A percentile compares a stretch with the other conserved stretches of the same genome.
Conservation (phyloP, 2,329 filamentous ascomycete genomes). For the Aspergillus sp. region DNA sequence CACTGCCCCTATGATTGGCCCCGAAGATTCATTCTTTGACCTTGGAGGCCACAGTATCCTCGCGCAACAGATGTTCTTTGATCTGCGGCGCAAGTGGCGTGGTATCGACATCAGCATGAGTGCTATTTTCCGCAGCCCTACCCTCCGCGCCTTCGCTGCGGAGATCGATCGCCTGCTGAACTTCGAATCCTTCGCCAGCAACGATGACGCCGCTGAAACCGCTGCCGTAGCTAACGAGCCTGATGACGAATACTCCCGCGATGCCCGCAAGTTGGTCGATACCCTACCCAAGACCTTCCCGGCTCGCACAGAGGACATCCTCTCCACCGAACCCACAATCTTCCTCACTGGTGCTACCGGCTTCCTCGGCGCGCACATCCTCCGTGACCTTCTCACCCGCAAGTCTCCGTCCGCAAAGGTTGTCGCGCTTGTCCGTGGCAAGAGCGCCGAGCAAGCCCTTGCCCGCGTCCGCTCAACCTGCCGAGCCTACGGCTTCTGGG, state of each 20-base stretch:
- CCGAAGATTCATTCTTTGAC: constrained; percentile 71
- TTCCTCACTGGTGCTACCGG: constrained; percentile 89
- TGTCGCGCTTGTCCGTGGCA: constrained; percentile 73
- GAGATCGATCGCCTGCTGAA: constrained; percentile 55
- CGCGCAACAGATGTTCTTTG: constrained; percentile 76
- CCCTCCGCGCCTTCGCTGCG: constrained; percentile 56
- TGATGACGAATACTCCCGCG: constrained; percentile 52
- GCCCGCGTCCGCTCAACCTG: constrained; percentile 67
- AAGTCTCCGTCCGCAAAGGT: constrained; percentile 58
- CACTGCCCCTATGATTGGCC: constrained; percentile 65
- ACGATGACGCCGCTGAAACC: constrained; percentile 42
- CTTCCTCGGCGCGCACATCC: constrained; percentile 79
- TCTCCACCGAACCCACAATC: constrained; percentile 54
- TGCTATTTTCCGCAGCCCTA: constrained; percentile 68
- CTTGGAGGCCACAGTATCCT: constrained; percentile 78
- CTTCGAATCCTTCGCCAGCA: constrained; percentile 47
- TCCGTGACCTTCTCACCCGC: constrained; percentile 70
- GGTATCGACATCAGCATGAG: constrained; percentile 69
- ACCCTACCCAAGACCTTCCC: constrained; percentile 50
- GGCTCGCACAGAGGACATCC: constrained; percentile 33
- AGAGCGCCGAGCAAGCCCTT: constrained; percentile 59
- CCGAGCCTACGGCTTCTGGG: constrained; percentile 78
- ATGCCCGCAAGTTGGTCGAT: constrained; percentile 48
- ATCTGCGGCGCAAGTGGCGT: constrained; percentile 61
- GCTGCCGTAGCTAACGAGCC: constrained; percentile 31